These are phyloP conservation scores for Ramalina intermedia DNA, from an alignment of 495 filamentous ascomycete genomes.

Conservation along the genomic window DNA sequence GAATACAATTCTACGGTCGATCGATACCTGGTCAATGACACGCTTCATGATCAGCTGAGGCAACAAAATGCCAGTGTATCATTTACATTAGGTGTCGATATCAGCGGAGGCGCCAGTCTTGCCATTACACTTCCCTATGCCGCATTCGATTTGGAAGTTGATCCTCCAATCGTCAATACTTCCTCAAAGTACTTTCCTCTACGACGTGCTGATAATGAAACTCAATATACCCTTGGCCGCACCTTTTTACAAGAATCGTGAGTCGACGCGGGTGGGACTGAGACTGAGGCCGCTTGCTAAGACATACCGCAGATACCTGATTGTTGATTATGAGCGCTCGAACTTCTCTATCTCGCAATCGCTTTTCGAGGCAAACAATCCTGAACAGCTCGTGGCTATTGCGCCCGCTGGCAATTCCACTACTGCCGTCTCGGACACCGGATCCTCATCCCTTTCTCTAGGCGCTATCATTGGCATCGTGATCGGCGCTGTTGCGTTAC, in stretches of 20 bases:
- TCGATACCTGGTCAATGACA: conserved; percentile 38
- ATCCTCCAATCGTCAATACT: conserved; percentile 24
- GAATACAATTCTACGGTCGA: conserved; percentile 27
- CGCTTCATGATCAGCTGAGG: conserved; percentile 28
- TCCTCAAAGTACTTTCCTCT: conserved; percentile 38
- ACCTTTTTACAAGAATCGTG: conserved; percentile 43
- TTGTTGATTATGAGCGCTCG: conserved; percentile 16
- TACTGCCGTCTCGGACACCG: not conserved
- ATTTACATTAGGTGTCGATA: conserved; percentile 31
- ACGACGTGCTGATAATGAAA: conserved; percentile 30
- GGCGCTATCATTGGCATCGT: conserved; percentile 10
- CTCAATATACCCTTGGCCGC: conserved; percentile 40
- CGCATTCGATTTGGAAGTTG: conserved; percentile 35
- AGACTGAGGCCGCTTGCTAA: not conserved
- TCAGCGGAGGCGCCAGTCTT: conserved; percentile 26
- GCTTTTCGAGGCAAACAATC: conserved; percentile 4
- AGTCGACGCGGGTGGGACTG: not conserved
- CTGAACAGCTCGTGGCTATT: conserved; percentile 10
- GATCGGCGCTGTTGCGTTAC: conserved; percentile 3
- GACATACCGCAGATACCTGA: conserved; percentile 10
- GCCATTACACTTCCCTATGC: conserved; percentile 39
- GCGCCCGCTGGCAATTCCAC: conserved; percentile 2
- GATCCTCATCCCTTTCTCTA: conserved; percentile 3
- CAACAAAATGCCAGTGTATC: conserved; percentile 34
- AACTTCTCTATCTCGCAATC: conserved; percentile 16